Conservation (phyloP, 768 basidiomycete genomes). For the Lactarius psammicola region DNA sequence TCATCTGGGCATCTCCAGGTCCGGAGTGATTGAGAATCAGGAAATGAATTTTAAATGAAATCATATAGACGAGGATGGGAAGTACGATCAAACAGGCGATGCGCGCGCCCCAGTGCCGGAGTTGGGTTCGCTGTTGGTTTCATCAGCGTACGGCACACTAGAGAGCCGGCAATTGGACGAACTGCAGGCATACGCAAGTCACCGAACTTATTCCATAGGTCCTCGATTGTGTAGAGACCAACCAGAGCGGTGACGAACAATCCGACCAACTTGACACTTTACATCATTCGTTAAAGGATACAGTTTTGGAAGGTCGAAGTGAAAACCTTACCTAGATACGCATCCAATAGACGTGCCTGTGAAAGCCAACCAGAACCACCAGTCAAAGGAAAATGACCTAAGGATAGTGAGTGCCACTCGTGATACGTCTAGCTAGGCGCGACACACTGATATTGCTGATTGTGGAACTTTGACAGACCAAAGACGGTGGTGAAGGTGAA, state of each 20-base stretch:
- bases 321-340: conserved; percentile 70
- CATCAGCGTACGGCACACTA: conserved; percentile 12
- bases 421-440: not conserved
- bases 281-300: not conserved
- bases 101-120: conserved; percentile 88
- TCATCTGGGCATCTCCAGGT: conserved; percentile 98
- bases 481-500: conserved; percentile 98
- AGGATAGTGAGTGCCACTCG: conserved; percentile 9
- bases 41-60: conserved; percentile 96
- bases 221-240: conserved; percentile 94
- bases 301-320: not conserved
- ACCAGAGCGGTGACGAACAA: conserved; percentile 94
- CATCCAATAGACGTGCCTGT: conserved; percentile 95
- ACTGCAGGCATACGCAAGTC: conserved; percentile 90
- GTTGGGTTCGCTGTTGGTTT: conserved; percentile 68
- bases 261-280: conserved; percentile 93
- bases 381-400: conserved; percentile 92
- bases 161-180: conserved; percentile 35
- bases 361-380: conserved; percentile 95
- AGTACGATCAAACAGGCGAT: conserved; percentile 82
- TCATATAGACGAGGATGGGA: conserved; percentile 90
- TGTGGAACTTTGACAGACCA: conserved; percentile 94
- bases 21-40: conserved; percentile 90
- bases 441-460: conserved; percentile 89
- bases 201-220: conserved; percentile 98